Evolutionary conservation across 805 yeast species (phyloP).

Genomic region (Suhomyces sp.): DNA sequence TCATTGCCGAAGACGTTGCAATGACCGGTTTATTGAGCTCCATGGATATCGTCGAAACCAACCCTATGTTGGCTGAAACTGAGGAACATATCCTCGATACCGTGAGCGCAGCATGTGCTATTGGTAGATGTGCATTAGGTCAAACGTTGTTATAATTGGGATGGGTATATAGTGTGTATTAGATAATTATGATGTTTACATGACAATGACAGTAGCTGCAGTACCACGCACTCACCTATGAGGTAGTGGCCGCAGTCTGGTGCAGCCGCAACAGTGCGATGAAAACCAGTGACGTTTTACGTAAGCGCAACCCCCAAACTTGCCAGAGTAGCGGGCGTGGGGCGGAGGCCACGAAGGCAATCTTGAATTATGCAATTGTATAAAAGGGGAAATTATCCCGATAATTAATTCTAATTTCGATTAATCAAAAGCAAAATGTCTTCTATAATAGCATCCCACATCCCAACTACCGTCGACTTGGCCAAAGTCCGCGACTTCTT

Average conservation of each 20-base stretch:
- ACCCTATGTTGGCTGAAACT: constrained; percentile 80
- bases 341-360: background rate
- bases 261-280: background rate
- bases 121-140: constrained; percentile 92
- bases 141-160: constrained; percentile 64
- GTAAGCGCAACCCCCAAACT: background rate
- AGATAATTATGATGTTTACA: background rate
- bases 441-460: constrained; percentile 53
- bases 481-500: constrained; percentile 63
- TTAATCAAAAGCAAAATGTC: constrained; percentile 21
- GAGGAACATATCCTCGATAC: constrained; percentile 79
- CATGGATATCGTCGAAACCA: constrained; percentile 89
- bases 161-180: background rate
- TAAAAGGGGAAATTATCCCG: background rate
- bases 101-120: constrained; percentile 83
- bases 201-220: background rate
- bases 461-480: constrained; percentile 48
- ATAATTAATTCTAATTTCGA: background rate
- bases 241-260: background rate
- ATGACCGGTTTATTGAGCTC: constrained; percentile 85
- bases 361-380: background rate
- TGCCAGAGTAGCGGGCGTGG: background rate
- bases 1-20: constrained; percentile 87
- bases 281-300: background rate
- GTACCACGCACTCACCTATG: background rate